These are phyloP conservation scores for Hymenotorrendiella dingleyae DNA, from an alignment of 2,329 filamentous ascomycete genomes.

Conservation along the genomic window DNA sequence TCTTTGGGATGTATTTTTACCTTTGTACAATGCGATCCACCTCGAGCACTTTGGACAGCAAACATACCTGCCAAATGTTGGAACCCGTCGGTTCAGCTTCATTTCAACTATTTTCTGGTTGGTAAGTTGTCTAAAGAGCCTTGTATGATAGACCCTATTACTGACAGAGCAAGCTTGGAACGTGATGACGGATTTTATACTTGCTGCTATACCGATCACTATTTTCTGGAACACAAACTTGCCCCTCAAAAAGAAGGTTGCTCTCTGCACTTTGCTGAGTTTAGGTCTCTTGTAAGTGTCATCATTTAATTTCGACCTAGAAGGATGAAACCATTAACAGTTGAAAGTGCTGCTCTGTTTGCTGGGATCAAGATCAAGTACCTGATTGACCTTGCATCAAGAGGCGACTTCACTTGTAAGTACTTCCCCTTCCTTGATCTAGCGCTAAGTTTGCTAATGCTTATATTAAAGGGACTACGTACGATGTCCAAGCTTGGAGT, in stretches of 20 bases:
- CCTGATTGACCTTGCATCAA: too few relatives aligned
- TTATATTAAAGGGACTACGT: too few relatives aligned
- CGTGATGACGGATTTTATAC: neutral
- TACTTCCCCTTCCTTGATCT: too few relatives aligned
- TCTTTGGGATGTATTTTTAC: neutral
- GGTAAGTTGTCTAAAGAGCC: neutral
- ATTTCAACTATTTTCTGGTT: neutral
- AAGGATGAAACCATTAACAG: too few relatives aligned
- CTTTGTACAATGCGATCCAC: neutral
- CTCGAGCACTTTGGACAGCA: neutral
- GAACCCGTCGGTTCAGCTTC: neutral
- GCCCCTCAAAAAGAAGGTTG: neutral
- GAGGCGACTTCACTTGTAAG: too few relatives aligned
- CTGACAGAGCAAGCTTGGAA: neutral
- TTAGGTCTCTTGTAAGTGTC: neutral
- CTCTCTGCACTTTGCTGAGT: neutral
- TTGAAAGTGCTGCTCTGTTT: too few relatives aligned
- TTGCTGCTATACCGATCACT: neutral
- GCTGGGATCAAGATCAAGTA: too few relatives aligned
- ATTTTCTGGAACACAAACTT: neutral
- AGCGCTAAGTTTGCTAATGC: too few relatives aligned
- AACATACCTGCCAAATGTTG: neutral
- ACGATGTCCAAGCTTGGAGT: too few relatives aligned
- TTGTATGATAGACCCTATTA: neutral
- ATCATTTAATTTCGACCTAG: too few relatives aligned